Evolutionary conservation across 2,329 filamentous ascomycete species (phyloP).

Genomic region (Paraconiothyrium brasiliense): DNA sequence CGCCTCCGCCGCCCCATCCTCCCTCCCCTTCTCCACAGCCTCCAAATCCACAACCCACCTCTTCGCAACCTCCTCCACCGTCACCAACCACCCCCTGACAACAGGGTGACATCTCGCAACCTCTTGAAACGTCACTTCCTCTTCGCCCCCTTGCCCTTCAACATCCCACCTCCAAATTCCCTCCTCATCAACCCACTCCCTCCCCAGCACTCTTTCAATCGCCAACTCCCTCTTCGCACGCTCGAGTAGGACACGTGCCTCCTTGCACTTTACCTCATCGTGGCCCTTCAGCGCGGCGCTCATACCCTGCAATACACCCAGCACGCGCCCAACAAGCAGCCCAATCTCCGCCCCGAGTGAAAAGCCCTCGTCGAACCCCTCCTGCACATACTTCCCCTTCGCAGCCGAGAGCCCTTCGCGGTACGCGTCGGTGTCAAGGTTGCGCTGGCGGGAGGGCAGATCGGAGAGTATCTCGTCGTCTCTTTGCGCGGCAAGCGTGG

Average conservation of each 20-base stretch:
- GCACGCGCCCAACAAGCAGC: slow-evolving; percentile 73
- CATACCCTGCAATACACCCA: slow-evolving; percentile 82
- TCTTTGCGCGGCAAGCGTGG: slow-evolving; percentile 25
- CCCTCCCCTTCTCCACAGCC: slow-evolving; percentile 49
- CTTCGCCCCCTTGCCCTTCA: slow-evolving; percentile 34
- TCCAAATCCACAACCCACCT: slow-evolving; percentile 53
- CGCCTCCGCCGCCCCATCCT: slow-evolving; percentile 48
- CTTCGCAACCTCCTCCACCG: slow-evolving; percentile 54
- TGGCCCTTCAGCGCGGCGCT: slow-evolving; percentile 56
- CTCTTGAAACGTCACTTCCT: slow-evolving; percentile 48
- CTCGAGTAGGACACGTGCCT: slow-evolving; percentile 44
- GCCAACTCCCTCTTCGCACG: slow-evolving; percentile 68
- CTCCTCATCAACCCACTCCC: slow-evolving; percentile 73
- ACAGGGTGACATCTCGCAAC: slow-evolving; percentile 74
- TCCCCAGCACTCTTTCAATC: slow-evolving; percentile 69
- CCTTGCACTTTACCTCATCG: slow-evolving; percentile 35
- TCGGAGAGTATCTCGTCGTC: slow-evolving; percentile 68
- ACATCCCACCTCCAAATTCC: slow-evolving; percentile 76
- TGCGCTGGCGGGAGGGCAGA: slow-evolving; percentile 75
- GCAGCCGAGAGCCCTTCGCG: slow-evolving; percentile 83
- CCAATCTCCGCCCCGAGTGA: slow-evolving; percentile 84
- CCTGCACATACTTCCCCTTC: slow-evolving; percentile 80
- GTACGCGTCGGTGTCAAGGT: slow-evolving; percentile 87
- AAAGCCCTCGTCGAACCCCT: slow-evolving; percentile 92
- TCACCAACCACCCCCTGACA: slow-evolving; percentile 67